phyloP scores from a whole-genome alignment of 2,329 filamentous ascomycete genomes.

The Trichocomaceae sp. region DNA sequence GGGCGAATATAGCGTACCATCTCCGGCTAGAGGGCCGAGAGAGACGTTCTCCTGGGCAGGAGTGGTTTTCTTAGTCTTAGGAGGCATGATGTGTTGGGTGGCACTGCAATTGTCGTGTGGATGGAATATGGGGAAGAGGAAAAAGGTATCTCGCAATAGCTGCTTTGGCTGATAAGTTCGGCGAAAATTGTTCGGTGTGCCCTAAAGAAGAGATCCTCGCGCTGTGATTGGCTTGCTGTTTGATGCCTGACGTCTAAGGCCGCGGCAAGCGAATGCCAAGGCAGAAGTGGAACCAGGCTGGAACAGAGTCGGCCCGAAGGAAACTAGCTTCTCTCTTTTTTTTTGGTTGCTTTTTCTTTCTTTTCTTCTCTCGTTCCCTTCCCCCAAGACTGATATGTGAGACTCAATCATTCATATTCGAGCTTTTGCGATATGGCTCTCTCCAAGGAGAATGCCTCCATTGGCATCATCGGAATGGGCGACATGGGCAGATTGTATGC shows the following conservation, averaged over 20 bases:
- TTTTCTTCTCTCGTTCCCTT: neutral
- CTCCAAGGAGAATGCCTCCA: conserved; percentile 61
- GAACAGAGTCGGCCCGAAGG: conserved; percentile 10
- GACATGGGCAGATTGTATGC: conserved; percentile 99
- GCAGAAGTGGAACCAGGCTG: neutral
- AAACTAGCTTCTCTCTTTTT: neutral
- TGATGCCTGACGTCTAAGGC: too few species aligned
- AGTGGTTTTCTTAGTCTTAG: conserved; percentile 81
- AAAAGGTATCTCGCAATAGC: conserved; percentile 16
- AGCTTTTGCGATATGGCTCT: conserved; percentile 25
- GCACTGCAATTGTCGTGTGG: conserved; percentile 34
- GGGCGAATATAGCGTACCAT: conserved; percentile 56
- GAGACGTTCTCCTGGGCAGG: conserved; percentile 92
- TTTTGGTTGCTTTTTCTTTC: conserved; percentile 2
- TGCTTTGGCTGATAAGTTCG: conserved; percentile 8
- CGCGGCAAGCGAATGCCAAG: conserved; percentile 11
- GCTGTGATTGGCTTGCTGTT: conserved; percentile 25
- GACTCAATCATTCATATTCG: conserved; percentile 4
- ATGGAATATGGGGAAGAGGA: conserved; percentile 35
- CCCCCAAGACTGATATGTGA: conserved; percentile 1
- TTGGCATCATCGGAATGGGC: conserved; percentile 97
- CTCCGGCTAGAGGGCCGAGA: conserved; percentile 91
- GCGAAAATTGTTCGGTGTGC: conserved; percentile 28
- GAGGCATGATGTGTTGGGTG: conserved; percentile 64
- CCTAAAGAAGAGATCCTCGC: conserved; percentile 23